phyloP scores from a whole-genome alignment of 2,329 filamentous ascomycete species.

The Curvularia lunata region DNA sequence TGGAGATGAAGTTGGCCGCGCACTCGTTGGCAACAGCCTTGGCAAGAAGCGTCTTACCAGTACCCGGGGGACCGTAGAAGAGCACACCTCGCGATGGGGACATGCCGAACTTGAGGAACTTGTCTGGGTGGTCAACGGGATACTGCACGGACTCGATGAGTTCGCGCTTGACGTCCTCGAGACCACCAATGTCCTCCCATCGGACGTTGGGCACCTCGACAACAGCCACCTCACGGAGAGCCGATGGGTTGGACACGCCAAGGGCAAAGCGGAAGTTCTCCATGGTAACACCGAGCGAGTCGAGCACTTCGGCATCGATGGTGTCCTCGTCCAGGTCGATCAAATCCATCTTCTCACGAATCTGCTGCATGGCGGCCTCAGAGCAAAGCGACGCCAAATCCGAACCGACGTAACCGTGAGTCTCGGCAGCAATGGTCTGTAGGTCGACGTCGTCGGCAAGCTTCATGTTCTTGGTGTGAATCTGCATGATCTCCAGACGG shows the following conservation, averaged over 20 bases:
- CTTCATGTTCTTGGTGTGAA: conserved; percentile 99
- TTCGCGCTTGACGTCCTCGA: conserved; percentile 98
- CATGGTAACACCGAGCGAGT: conserved; percentile 98
- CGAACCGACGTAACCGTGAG: conserved; percentile 98
- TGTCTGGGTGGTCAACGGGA: conserved; percentile 98
- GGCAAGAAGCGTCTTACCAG: conserved; percentile 99
- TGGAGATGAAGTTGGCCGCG: conserved; percentile 98
- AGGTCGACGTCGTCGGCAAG: conserved; percentile 95
- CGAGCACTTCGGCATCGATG: conserved; percentile 96
- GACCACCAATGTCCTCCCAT: conserved; percentile 99
- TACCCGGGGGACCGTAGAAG: conserved; percentile 99
- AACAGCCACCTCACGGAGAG: conserved; percentile 96
- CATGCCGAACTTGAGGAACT: conserved; percentile 99
- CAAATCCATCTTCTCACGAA: conserved; percentile 99
- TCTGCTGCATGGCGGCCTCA: conserved; percentile 99
- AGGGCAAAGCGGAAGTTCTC: conserved; percentile 99
- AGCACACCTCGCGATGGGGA: conserved; percentile 97
- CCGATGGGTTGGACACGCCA: conserved; percentile 97
- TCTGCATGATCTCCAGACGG: conserved; percentile 97
- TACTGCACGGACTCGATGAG: conserved; percentile 99
- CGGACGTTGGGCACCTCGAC: conserved; percentile 99
- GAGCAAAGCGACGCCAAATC: conserved; percentile 98
- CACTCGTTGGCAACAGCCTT: conserved; percentile 99
- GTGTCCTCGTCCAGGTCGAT: conserved; percentile 99
- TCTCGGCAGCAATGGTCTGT: conserved; percentile 95